Percentiles rank a stretch among this genome's conserved stretches.
phyloP scores from a whole-genome alignment of 2,329 filamentous ascomycete species.

The Aureobasidium sp. region DNA sequence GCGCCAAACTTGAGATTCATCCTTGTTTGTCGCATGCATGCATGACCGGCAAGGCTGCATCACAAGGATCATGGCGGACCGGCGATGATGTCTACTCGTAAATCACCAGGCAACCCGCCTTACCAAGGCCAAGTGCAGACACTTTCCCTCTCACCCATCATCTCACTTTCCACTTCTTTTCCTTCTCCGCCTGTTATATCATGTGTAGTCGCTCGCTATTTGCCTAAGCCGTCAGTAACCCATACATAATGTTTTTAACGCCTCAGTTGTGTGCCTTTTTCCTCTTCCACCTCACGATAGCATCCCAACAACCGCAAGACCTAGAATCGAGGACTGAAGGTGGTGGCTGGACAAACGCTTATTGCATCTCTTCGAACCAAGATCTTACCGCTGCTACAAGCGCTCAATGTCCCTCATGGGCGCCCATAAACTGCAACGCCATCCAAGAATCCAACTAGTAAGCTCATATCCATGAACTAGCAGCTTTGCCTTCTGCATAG shows the following conservation, averaged over 20 bases:
- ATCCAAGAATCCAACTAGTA: constrained; percentile 39
- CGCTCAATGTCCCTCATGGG: constrained; percentile 30
- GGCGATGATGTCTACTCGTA: not conserved
- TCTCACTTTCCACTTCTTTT: not conserved
- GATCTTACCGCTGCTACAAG: constrained; percentile 27
- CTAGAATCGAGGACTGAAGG: not conserved
- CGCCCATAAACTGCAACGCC: constrained; percentile 35
- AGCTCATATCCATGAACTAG: constrained; percentile 13
- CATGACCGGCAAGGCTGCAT: constrained; percentile 6
- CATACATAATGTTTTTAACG: not conserved
- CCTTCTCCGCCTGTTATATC: not conserved
- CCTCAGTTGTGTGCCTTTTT: not conserved
- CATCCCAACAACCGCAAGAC: not conserved
- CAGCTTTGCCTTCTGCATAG: not conserved
- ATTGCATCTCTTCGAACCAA: not conserved
- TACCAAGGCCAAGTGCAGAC: not conserved
- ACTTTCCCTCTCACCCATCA: not conserved
- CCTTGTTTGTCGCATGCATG: constrained; percentile 4
- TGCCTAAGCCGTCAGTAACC: not conserved
- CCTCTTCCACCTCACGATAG: too few relatives aligned
- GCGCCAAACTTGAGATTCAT: not conserved
- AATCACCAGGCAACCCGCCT: not conserved
- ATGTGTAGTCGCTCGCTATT: not conserved
- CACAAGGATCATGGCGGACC: not conserved
- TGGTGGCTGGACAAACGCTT: not conserved